These are phyloP conservation scores for Pugionium cornutum DNA, from an alignment of 345 rosid genomes.

Conservation along the genomic window DNA sequence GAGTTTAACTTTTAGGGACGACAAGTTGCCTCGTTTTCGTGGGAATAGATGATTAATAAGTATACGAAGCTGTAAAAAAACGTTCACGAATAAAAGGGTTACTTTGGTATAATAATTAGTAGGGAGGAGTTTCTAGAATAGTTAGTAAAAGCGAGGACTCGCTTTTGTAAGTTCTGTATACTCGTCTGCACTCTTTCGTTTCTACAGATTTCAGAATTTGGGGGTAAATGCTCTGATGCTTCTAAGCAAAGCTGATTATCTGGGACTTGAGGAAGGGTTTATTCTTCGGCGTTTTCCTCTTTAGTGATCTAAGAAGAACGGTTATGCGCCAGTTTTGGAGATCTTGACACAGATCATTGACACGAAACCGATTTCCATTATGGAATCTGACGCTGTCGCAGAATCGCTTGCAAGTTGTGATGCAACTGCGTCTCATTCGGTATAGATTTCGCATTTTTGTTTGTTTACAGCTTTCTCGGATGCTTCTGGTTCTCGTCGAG, in stretches of 20 bases:
- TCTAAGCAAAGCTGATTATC: slow-evolving; percentile 10
- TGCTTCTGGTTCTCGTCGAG: background rate
- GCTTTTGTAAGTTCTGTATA: slow-evolving; percentile 33
- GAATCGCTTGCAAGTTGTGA: slow-evolving; percentile 26
- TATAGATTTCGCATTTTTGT: slow-evolving; percentile 21
- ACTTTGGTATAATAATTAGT: too few species aligned
- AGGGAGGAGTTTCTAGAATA: too few species aligned
- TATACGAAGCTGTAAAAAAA: too few species aligned
- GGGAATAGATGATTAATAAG: too few species aligned
- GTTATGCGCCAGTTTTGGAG: slow-evolving; percentile 39
- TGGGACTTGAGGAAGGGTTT: slow-evolving; percentile 18
- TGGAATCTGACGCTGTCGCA: slow-evolving; percentile 30
- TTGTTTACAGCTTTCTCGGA: slow-evolving; percentile 7
- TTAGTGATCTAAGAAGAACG: slow-evolving; percentile 10
- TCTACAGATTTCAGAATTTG: slow-evolving; percentile 32
- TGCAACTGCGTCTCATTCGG: slow-evolving; percentile 34
- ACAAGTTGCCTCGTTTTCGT: too few species aligned
- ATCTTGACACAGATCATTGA: slow-evolving; percentile 34
- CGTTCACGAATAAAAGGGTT: too few species aligned
- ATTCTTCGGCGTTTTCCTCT: slow-evolving; percentile 12
- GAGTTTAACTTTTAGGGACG: too few species aligned
- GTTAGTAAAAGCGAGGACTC: background rate
- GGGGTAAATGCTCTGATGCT: slow-evolving; percentile 37
- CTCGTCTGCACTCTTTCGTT: slow-evolving; percentile 35
- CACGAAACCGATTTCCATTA: slow-evolving; percentile 12